Conservation (phyloP, 2,329 filamentous ascomycete genomes). For the Colletotrichum eremochloae region DNA sequence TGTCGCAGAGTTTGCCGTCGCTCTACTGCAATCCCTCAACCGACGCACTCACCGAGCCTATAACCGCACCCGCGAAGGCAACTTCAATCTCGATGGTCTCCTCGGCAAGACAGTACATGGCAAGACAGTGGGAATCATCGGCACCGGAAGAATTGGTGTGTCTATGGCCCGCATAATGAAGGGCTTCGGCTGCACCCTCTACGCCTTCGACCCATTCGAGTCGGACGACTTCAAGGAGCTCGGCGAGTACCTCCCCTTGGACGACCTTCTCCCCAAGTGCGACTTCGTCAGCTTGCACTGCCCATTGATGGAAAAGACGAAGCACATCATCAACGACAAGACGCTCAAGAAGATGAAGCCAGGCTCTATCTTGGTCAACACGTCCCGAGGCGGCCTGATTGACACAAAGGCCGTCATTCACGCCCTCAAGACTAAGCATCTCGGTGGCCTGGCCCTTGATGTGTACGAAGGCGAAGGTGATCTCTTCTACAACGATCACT, state of each 20-base stretch:
- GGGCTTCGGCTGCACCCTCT: slow-evolving; percentile 73
- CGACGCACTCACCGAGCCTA: slow-evolving; percentile 77
- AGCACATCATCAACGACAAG: slow-evolving; percentile 69
- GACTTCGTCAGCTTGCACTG: slow-evolving; percentile 77
- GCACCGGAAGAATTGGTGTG: slow-evolving; percentile 75
- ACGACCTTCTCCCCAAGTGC: slow-evolving; percentile 65
- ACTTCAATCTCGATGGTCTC: slow-evolving; percentile 76
- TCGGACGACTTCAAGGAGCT: slow-evolving; percentile 61
- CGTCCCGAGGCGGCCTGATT: slow-evolving; percentile 75
- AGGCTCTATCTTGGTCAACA: slow-evolving; percentile 75
- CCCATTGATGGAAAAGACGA: slow-evolving; percentile 71
- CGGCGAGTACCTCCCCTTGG: slow-evolving; percentile 67
- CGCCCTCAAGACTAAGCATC: slow-evolving; percentile 70
- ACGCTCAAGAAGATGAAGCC: slow-evolving; percentile 69
- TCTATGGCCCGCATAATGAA: slow-evolving; percentile 71
- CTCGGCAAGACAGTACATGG: slow-evolving; percentile 71
- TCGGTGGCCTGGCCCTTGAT: slow-evolving; percentile 75
- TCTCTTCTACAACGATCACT: slow-evolving; percentile 76
- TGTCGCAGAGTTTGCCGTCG: slow-evolving; percentile 78
- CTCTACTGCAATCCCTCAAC: slow-evolving; percentile 75
- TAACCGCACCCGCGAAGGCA: slow-evolving; percentile 76
- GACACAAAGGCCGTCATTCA: slow-evolving; percentile 71
- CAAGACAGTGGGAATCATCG: slow-evolving; percentile 76
- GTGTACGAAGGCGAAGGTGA: slow-evolving; percentile 76
- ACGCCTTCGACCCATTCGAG: slow-evolving; percentile 72